Evolutionary conservation across 2,329 filamentous ascomycete genomes (phyloP).

Genomic region (Colletotrichum liriopes): DNA sequence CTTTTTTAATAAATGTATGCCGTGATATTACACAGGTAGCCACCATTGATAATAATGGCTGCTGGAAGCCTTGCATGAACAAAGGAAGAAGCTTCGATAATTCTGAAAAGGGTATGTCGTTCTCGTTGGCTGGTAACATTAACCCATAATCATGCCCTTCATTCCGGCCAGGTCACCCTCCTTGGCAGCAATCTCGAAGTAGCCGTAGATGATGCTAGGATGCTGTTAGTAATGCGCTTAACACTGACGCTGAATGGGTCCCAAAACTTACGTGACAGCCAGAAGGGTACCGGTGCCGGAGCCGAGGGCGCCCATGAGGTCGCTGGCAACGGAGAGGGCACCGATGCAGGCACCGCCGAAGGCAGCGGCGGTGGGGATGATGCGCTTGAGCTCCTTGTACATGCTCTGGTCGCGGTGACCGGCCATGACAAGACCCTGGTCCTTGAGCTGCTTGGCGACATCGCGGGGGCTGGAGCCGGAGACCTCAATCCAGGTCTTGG

Average conservation of each 20-base stretch:
- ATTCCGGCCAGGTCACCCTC: conserved; percentile 93
- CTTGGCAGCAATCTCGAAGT: conserved; percentile 99
- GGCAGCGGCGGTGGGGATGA: conserved; percentile 97
- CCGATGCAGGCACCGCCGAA: conserved; percentile 99
- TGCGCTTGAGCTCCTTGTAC: conserved; percentile 99
- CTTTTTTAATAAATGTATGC: conserved; percentile 39
- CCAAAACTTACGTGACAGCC: conserved; percentile 90
- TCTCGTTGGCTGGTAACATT: conserved; percentile 50
- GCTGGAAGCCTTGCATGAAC: conserved; percentile 40
- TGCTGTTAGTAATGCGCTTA: conserved; percentile 52
- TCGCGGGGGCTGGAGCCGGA: conserved; percentile 97
- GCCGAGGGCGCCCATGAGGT: conserved; percentile 95
- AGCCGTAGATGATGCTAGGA: conserved; percentile 96
- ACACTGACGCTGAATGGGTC: neutral
- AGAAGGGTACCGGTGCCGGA: conserved; percentile 98
- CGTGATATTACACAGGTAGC: conserved; percentile 43
- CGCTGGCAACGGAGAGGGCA: conserved; percentile 94
- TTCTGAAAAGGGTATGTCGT: conserved; percentile 37
- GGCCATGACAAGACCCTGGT: conserved; percentile 99
- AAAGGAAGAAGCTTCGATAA: conserved; percentile 41
- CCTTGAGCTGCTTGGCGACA: conserved; percentile 99
- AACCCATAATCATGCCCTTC: conserved; percentile 82
- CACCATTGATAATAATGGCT: conserved; percentile 9
- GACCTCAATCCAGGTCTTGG: conserved; percentile 99
- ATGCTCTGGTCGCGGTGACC: conserved; percentile 99